Base-by-base conservation (phyloP, 352 stramenopile species). In the Elongisporangium prolatum region DNA sequence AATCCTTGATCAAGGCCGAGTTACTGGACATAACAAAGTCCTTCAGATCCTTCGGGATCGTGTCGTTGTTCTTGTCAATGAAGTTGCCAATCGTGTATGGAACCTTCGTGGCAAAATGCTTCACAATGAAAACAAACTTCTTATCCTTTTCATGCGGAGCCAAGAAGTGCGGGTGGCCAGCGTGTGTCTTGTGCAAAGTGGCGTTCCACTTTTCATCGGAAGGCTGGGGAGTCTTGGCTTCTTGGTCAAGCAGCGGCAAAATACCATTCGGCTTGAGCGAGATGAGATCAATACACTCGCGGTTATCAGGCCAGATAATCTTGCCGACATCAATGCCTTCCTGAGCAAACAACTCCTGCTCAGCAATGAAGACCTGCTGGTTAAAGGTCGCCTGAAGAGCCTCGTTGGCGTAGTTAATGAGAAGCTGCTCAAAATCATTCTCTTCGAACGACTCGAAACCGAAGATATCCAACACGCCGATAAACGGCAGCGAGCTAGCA, bases 381-480 rank as follows among this genome's bases (percentile, higher is more conserved):
- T 95, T 96, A 61, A 96, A 96, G 37, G 84, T 93, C 53, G 80
- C 79, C 67, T 96, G 87, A 16, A 96, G 69, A 16, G 84, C 80
- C 65, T 96, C 88, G 66, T 96, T 96, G 25, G 88, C 86, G 64
- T 88, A 96, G 75, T 96, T 96, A 60, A 96, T 96, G 48, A 96
- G 64, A 52, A 96, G 61, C 66, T 96, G 87, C 68, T 96, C 88
- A 54, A 96, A 92, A 60, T 92, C 86, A 66, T 98, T 98, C 40
- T 89, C 74, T 56, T 95, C 84, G 64, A 99, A 98, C 6, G 89
- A 96, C 69, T 99, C 96, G 64, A 99, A 99, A 17, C 96, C 96
- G 72, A 98, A 99, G 67, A 98, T 99, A 85, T 99, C 96, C 18
- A 98, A 71, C 24, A 98, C 84, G 25, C 94, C 96, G 64, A 98